Conservation (phyloP, 305 asterid species). For the Fraxinus dipetala region DNA sequence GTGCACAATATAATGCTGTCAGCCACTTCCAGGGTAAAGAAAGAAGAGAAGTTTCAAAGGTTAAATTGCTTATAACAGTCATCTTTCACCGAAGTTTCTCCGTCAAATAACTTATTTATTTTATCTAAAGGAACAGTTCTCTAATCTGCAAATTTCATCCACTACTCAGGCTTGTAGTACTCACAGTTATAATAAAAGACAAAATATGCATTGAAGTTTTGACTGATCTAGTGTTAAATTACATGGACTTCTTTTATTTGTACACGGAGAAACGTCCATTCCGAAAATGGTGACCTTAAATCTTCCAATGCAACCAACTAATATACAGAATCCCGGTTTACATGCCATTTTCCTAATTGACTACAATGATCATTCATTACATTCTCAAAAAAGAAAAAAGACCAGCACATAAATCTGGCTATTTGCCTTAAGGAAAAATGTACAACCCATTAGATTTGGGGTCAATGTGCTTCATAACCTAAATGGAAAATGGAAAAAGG, state of each 20-base stretch:
- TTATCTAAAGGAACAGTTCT: background rate
- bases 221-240: background rate
- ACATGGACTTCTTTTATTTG: background rate
- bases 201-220: background rate
- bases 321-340: background rate
- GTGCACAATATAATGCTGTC: background rate
- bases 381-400: background rate
- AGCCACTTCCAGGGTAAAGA: background rate
- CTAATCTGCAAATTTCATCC: background rate
- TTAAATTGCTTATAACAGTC: background rate
- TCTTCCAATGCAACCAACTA: conserved; percentile 1
- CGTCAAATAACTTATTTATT: background rate
- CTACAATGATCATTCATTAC: background rate
- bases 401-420: background rate
- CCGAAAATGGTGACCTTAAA: background rate
- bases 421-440: background rate
- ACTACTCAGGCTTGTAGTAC: background rate
- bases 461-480: background rate
- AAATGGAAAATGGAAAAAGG: background rate
- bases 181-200: background rate
- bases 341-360: background rate
- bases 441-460: background rate
- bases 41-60: background rate
- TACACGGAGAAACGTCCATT: background rate
- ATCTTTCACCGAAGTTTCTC: background rate